These are phyloP conservation scores for Ophiostoma sp. DNA, from an alignment of 2,329 filamentous ascomycete genomes.

Conservation along the genomic window DNA sequence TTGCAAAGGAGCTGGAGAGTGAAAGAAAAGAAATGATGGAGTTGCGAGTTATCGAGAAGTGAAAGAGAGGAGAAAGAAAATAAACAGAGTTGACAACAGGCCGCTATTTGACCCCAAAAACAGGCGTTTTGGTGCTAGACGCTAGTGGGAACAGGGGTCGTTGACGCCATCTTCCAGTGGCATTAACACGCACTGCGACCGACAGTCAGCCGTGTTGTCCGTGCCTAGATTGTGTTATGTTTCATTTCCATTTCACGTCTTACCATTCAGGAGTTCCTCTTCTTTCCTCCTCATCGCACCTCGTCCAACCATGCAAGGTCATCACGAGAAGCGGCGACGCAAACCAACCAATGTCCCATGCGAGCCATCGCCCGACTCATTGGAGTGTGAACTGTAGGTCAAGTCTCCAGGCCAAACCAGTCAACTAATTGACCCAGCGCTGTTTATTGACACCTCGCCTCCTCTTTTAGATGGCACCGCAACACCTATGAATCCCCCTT, in stretches of 20 bases:
- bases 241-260: background rate
- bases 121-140: background rate
- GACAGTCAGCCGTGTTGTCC: background rate
- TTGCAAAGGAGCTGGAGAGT: background rate
- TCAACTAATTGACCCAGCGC: background rate
- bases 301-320: background rate
- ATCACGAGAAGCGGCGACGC: conserved; percentile 12
- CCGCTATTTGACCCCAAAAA: background rate
- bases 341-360: conserved; percentile 7
- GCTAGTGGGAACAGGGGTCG: background rate
- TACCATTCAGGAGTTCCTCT: background rate
- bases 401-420: too few relatives aligned
- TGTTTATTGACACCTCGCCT: background rate
- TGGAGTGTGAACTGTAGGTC: conserved; percentile 8
- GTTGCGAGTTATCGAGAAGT: background rate
- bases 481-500: conserved; percentile 36
- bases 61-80: background rate
- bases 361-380: background rate
- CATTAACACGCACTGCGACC: background rate
- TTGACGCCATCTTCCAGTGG: background rate
- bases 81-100: background rate
- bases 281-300: background rate
- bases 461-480: conserved; percentile 32
- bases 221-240: background rate
- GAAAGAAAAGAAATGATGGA: too few relatives aligned